Conservation (phyloP, 768 basidiomycete species). For the Mycena galericulata region DNA sequence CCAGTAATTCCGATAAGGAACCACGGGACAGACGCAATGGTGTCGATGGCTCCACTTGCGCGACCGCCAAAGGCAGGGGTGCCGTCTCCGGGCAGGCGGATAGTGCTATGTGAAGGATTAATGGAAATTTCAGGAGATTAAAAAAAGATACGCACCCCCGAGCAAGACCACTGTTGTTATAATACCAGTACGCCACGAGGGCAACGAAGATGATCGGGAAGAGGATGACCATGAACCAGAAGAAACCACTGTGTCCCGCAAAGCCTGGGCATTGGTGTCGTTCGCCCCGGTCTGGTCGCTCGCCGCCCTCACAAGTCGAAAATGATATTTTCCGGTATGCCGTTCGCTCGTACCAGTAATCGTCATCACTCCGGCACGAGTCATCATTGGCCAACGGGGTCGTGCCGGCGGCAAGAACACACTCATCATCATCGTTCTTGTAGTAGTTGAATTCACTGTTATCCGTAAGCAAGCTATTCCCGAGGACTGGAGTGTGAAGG, state of each 20-base stretch:
- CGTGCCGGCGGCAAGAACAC: slow-evolving; percentile 82
- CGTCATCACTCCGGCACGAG: slow-evolving; percentile 69
- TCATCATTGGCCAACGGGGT: slow-evolving; percentile 71
- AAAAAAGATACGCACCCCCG: slow-evolving; percentile 70
- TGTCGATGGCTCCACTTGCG: slow-evolving; percentile 68
- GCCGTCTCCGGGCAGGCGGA: slow-evolving; percentile 78
- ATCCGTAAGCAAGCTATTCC: slow-evolving; percentile 1
- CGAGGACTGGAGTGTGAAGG: neutral
- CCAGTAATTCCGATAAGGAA: slow-evolving; percentile 85
- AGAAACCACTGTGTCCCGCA: slow-evolving; percentile 75
- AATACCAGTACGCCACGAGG: slow-evolving; percentile 86
- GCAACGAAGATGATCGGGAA: slow-evolving; percentile 84
- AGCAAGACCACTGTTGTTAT: slow-evolving; percentile 75
- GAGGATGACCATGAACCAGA: slow-evolving; percentile 85
- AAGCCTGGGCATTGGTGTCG: slow-evolving; percentile 87
- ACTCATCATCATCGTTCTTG: slow-evolving; percentile 75
- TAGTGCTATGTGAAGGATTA: slow-evolving; percentile 61
- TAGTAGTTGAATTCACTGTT: slow-evolving; percentile 92
- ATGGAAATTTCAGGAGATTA: slow-evolving; percentile 5
- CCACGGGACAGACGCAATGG: slow-evolving; percentile 90
- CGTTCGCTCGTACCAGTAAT: slow-evolving; percentile 95
- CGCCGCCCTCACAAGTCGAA: slow-evolving; percentile 87
- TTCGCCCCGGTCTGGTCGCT: slow-evolving; percentile 80
- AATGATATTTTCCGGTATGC: slow-evolving; percentile 91
- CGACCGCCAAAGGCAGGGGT: slow-evolving; percentile 47